Evolutionary conservation across 1,284 basidiomycete species (phyloP).

Genomic region (Rhodotorula sp.): DNA sequence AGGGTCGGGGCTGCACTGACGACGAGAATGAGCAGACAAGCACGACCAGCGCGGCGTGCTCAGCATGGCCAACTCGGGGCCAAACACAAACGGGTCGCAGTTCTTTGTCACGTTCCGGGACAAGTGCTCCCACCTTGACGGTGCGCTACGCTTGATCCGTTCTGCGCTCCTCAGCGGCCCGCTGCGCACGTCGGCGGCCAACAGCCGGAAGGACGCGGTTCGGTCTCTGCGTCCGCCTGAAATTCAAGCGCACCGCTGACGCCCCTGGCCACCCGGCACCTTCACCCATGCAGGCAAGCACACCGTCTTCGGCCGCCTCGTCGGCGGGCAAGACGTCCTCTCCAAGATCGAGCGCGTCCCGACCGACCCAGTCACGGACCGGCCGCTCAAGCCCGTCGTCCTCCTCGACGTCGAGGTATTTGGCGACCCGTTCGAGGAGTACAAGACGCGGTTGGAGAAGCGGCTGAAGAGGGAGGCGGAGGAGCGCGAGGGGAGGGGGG

Average conservation of each 20-base stretch:
- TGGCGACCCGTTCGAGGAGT: slow-evolving; percentile 80
- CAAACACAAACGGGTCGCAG: slow-evolving; percentile 75
- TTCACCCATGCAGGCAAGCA: slow-evolving; percentile 39
- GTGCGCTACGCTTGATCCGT: neutral
- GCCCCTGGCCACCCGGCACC: no score
- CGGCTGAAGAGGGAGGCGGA: slow-evolving; percentile 65
- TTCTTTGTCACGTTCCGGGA: slow-evolving; percentile 74
- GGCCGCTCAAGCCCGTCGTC: slow-evolving; percentile 76
- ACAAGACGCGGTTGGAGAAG: slow-evolving; percentile 71
- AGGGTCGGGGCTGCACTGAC: neutral
- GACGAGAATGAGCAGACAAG: slow-evolving; percentile 23
- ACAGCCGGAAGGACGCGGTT: no score
- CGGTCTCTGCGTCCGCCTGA: no score
- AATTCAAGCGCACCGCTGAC: neutral
- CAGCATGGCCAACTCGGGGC: slow-evolving; percentile 90
- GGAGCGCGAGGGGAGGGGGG: slow-evolving; percentile 45
- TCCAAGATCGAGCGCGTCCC: slow-evolving; percentile 79
- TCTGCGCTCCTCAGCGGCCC: neutral
- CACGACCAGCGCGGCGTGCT: slow-evolving; percentile 70
- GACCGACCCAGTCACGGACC: slow-evolving; percentile 74
- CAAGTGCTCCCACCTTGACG: slow-evolving; percentile 35
- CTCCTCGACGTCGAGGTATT: slow-evolving; percentile 59
- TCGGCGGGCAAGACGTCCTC: slow-evolving; percentile 89
- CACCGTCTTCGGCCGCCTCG: slow-evolving; percentile 90
- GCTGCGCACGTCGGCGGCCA: no score